phyloP scores from a whole-genome alignment of 2,329 filamentous ascomycete species.

The Fusarium xyrophilum region DNA sequence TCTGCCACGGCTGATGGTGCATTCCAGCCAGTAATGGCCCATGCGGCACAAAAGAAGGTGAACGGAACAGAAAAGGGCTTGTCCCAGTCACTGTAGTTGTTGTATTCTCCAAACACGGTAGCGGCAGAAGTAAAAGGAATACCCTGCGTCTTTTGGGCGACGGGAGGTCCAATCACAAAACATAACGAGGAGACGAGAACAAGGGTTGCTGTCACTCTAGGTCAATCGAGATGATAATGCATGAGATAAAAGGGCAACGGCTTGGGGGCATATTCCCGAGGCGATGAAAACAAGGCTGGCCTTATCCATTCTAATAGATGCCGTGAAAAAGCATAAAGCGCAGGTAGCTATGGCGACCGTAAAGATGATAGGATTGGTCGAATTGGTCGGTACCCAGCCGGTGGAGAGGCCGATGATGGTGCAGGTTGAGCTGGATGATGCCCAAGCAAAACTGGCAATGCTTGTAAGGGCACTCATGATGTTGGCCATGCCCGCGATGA shows the following conservation, averaged over 20 bases:
- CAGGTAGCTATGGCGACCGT: not conserved
- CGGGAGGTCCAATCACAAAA: not conserved
- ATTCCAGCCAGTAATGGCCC: not conserved
- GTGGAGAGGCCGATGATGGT: not conserved
- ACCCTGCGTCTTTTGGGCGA: not conserved
- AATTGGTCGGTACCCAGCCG: not conserved
- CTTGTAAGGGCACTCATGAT: too few species aligned
- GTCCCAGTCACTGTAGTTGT: not conserved
- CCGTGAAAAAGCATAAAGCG: not conserved
- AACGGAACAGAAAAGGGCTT: not conserved
- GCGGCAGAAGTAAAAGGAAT: not conserved
- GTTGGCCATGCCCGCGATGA: not conserved
- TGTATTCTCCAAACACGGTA: not conserved
- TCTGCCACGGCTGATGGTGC: not conserved
- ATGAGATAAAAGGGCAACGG: not conserved
- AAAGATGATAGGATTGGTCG: not conserved
- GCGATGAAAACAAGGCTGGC: not conserved
- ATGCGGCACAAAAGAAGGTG: not conserved
- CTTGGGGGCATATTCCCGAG: not conserved
- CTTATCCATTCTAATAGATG: not conserved
- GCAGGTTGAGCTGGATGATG: not conserved
- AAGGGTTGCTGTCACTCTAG: not conserved
- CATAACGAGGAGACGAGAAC: not conserved
- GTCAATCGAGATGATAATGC: not conserved
- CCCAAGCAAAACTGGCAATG: not conserved